Evolutionary conservation across 352 stramenopile species (phyloP), one percentile per base, ranked within the genome.

Genomic region (Pythium apleroticum): DNA sequence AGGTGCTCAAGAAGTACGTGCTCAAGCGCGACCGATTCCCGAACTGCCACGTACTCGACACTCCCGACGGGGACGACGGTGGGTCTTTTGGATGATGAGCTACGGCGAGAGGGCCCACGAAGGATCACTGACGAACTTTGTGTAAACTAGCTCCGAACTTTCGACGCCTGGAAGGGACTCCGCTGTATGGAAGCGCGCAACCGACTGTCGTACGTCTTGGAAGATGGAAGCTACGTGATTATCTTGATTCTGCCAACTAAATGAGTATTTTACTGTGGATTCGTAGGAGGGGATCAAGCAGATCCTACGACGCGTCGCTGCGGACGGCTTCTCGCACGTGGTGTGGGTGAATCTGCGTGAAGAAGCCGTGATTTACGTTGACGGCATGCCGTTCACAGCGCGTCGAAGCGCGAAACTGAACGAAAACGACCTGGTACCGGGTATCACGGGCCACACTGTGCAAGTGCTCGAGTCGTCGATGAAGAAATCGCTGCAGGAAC

Each of bases 311-410:
- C 80, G 71, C 25, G 79, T 93, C 14, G 75, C 80, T 4, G 78
- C 72, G 3, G 84, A 95, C 52, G 86, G 86, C 15, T 95, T 89
- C 60, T 77, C 76, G 0, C 88, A 91, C 60, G 84, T 95, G 17
- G 77, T 95, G 27, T 95, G 86, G 84, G 71, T 95, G 31, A 95
- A 92, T 45, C 68, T 95, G 19, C 80, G 86, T 48, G 86, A 93
- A 72, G 86, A 95, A 71, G 84, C 86, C 5, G 86, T 93, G 43
- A 84, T 95, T 49, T 95, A 93, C 66, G 84, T 95, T 14, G 75
- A 90, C 31, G 86, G 86, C 3, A 71, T 61, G 30, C 80, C 86
- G 2, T 95, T 82, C 65, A 95, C 86, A 4, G 86, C 83, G 12
- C 71, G 84, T 25, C 79, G 78, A 3, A 90, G 77, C 31, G 86